Conservation (phyloP, 352 stramenopile species). For the Pythium vanterpoolii region DNA sequence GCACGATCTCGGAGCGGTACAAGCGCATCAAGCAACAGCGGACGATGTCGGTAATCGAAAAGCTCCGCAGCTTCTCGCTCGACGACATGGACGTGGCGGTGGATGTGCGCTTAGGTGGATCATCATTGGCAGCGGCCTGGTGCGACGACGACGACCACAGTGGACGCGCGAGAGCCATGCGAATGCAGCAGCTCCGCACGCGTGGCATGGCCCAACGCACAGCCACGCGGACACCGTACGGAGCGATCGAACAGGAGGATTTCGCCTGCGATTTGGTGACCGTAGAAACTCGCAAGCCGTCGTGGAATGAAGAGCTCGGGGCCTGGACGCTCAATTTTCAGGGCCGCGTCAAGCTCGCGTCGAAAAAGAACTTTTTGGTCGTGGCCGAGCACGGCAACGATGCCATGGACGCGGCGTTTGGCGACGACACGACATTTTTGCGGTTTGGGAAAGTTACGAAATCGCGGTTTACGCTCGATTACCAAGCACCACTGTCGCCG, state of each 20-base stretch:
- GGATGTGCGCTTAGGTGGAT: conserved; percentile 30
- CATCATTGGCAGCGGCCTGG: conserved; percentile 30
- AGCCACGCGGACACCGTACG: conserved; percentile 47
- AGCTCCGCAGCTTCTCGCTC: conserved; percentile 50
- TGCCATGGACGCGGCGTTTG: conserved; percentile 47
- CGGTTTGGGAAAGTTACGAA: conserved; percentile 76
- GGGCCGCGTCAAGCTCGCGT: conserved; percentile 84
- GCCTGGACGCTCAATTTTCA: conserved; percentile 91
- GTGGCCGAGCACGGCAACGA: conserved; percentile 53
- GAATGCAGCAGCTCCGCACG: conserved; percentile 29
- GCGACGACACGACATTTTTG: conserved; percentile 46
- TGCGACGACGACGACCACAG: conserved; percentile 52
- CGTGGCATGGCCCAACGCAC: conserved; percentile 12
- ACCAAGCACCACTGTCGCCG: conserved; percentile 60
- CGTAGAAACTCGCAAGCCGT: conserved; percentile 80
- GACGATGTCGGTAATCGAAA: conserved; percentile 46
- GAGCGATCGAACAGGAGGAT: conserved; percentile 68
- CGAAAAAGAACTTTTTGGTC: conserved; percentile 92
- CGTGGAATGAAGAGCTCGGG: conserved; percentile 78
- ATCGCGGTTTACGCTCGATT: conserved; percentile 75
- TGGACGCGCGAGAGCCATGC: conserved; percentile 33
- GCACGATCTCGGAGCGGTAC: conserved; percentile 60
- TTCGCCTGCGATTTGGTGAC: conserved; percentile 71
- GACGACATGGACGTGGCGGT: conserved; percentile 55
- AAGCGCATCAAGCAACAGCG: conserved; percentile 50